Percentiles rank a stretch among this genome's conserved stretches.
Evolutionary conservation across 371 early-diverging fungal genomes (phyloP).

Genomic region (Sporodiniella umbellata): DNA sequence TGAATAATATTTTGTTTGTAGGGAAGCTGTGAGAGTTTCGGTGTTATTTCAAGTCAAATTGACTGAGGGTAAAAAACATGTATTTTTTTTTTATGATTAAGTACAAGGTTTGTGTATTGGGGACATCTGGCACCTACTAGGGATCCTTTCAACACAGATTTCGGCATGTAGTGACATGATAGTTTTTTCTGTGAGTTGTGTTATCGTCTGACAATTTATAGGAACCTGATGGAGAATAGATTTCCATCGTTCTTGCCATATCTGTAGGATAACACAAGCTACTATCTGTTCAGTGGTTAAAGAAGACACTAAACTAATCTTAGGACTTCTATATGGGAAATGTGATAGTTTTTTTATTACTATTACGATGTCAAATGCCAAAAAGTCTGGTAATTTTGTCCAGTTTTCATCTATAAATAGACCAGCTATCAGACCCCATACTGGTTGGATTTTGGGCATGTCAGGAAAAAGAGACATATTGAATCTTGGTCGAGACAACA

Average conservation of each 20-base stretch:
- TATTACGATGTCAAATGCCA: not conserved
- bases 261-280: not conserved
- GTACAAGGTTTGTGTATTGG: too few relatives aligned
- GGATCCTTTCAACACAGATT: too few relatives aligned
- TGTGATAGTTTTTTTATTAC: not conserved
- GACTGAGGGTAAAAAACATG: too few relatives aligned
- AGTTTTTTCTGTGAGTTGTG: not conserved
- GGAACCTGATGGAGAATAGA: not conserved
- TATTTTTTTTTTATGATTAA: too few relatives aligned
- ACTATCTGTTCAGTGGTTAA: not conserved
- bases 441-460: not conserved
- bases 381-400: not conserved
- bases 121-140: too few relatives aligned
- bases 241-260: not conserved
- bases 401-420: not conserved
- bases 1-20: too few relatives aligned
- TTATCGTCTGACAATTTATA: not conserved
- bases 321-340: not conserved
- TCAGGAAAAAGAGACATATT: not conserved
- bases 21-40: too few relatives aligned
- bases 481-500: not conserved
- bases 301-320: not conserved
- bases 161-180: not conserved
- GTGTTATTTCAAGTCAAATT: too few relatives aligned
- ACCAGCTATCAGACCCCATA: not conserved